These are phyloP conservation scores for Coniella vitis DNA, from an alignment of 2,329 filamentous ascomycete species.

Conservation along the genomic window DNA sequence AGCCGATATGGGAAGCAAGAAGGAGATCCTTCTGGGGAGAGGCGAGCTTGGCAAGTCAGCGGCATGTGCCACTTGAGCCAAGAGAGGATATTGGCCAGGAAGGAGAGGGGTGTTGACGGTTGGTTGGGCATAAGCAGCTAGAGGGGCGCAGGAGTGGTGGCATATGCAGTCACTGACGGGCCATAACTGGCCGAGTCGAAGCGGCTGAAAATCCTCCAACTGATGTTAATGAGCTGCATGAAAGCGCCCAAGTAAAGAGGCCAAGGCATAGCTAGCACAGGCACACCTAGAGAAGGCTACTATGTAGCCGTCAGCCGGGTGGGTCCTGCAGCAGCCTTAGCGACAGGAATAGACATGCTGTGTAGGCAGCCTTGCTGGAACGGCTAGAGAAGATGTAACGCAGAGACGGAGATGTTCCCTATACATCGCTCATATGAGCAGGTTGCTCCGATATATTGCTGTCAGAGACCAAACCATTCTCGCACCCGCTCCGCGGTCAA, in stretches of 20 bases:
- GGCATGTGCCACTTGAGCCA: conserved; percentile 9
- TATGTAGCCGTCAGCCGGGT: neutral
- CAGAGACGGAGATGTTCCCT: too few relatives aligned
- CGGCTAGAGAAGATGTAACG: too few relatives aligned
- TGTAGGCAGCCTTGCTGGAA: neutral
- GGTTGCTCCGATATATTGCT: too few relatives aligned
- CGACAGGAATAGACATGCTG: too few relatives aligned
- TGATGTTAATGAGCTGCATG: conserved; percentile 5
- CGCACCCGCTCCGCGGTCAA: too few relatives aligned
- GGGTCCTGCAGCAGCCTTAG: too few relatives aligned
- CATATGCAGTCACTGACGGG: conserved; percentile 6
- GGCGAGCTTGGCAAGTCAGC: neutral
- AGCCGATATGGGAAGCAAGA: neutral
- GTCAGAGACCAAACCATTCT: too few relatives aligned
- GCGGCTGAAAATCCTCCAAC: conserved; percentile 3
- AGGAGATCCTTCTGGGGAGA: neutral
- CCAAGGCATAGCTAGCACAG: neutral
- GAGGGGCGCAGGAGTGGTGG: conserved; percentile 1
- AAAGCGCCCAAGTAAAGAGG: conserved; percentile 2
- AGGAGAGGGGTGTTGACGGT: too few relatives aligned
- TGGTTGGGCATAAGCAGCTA: conserved; percentile 2
- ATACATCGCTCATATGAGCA: too few relatives aligned
- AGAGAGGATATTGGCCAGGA: conserved; percentile 12
- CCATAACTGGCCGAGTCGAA: neutral
- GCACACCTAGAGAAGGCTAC: neutral